These are phyloP conservation scores for Beauveria asiatica DNA, from an alignment of 2,329 filamentous ascomycete genomes.

Conservation along the genomic window DNA sequence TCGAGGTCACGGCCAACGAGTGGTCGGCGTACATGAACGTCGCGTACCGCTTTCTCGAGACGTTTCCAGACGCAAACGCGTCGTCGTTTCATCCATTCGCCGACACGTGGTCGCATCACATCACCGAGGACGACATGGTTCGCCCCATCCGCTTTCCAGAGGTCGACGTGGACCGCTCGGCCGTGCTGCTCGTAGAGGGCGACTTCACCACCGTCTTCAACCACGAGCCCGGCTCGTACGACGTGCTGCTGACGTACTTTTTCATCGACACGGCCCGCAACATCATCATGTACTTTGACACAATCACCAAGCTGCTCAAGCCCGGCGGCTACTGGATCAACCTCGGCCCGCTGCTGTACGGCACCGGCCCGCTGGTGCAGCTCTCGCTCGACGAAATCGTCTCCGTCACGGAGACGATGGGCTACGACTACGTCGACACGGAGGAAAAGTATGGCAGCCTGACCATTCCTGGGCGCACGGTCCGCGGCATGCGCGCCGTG, in stretches of 20 bases:
- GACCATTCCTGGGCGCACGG: conserved; percentile 32
- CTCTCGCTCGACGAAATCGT: conserved; percentile 46
- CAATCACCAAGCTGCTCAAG: conserved; percentile 38
- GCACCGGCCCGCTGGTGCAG: conserved; percentile 45
- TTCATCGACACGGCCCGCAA: conserved; percentile 55
- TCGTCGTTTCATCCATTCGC: conserved; percentile 41
- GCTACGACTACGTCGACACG: conserved; percentile 41
- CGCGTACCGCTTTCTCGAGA: conserved; percentile 40
- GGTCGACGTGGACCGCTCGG: conserved; percentile 21
- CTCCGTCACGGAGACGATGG: conserved; percentile 36
- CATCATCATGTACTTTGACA: conserved; percentile 45
- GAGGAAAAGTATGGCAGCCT: conserved; percentile 30
- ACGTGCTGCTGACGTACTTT: conserved; percentile 47
- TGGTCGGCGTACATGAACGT: conserved; percentile 51
- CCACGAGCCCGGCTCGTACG: conserved; percentile 26
- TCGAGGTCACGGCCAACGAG: conserved; percentile 47
- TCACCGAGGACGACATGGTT: conserved; percentile 36
- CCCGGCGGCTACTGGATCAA: conserved; percentile 47
- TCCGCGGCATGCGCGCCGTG: conserved; percentile 38
- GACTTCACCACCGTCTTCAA: conserved; percentile 42
- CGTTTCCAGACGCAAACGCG: conserved; percentile 17
- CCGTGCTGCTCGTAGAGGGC: conserved; percentile 43
- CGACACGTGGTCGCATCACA: conserved; percentile 49
- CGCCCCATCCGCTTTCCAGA: conserved; percentile 40
- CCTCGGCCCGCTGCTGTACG: conserved; percentile 47